Conservation (phyloP, 2,329 filamentous ascomycete species). For the Botryotinia globosa region DNA sequence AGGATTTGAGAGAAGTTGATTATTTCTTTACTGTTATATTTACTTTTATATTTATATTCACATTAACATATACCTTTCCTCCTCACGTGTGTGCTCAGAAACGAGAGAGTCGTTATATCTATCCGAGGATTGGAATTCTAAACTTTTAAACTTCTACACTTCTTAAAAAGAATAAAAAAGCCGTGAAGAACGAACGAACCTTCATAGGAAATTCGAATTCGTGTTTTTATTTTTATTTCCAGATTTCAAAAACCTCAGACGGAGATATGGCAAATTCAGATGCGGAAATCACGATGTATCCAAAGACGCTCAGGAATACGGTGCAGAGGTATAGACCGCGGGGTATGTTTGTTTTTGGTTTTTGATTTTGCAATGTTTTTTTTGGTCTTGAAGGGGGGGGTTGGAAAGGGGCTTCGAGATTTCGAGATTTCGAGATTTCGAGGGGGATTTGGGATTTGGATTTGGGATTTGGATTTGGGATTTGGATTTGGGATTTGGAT, state of each 20-base stretch:
- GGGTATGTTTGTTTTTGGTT: neutral
- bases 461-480: neutral
- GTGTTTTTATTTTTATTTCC: accelerated
- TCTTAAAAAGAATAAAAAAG: no score
- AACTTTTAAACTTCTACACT: no score
- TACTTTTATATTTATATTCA: no score
- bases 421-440: neutral
- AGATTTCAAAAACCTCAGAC: neutral
- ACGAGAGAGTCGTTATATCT: neutral
- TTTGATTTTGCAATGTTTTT: no score
- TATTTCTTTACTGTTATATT: no score
- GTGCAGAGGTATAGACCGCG: neutral
- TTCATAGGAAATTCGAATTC: neutral
- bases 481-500: no score
- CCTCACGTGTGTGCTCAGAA: no score
- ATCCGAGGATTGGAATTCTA: neutral
- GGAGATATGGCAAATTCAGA: neutral
- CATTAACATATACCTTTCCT: neutral
- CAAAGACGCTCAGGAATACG: neutral
- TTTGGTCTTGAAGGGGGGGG: no score
- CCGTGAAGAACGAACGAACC: neutral
- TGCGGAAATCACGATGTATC: neutral
- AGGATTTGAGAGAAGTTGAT: neutral
- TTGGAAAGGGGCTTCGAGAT: no score
- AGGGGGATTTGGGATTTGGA: neutral